A percentile compares a stretch with the other conserved stretches of the same genome.
These are phyloP conservation scores for Trichoderma brevicompactum DNA, from an alignment of 2,329 filamentous ascomycete genomes.

Conservation along the genomic window DNA sequence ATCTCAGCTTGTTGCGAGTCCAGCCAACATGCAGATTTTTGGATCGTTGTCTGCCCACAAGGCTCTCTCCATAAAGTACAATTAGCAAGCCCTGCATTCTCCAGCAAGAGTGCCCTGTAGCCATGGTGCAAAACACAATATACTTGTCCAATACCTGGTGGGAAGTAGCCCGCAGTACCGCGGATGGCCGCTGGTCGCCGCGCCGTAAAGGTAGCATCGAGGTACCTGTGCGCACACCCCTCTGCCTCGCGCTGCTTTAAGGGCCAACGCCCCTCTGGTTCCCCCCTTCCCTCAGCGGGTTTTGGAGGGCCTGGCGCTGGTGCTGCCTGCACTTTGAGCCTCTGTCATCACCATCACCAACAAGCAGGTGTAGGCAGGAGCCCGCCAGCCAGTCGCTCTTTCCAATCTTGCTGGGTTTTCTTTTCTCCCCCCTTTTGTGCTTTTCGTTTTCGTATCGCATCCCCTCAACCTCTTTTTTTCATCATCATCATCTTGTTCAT, in stretches of 20 bases:
- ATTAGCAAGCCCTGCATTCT: neutral
- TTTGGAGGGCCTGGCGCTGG: conserved; percentile 7
- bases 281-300: conserved; percentile 18
- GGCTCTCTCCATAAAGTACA: neutral
- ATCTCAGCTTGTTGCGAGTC: neutral
- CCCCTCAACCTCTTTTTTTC: neutral
- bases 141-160: conserved; percentile 1
- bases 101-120: neutral
- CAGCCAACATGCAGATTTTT: too few species aligned
- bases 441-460: neutral
- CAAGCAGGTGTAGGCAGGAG: conserved; percentile 20
- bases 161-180: neutral
- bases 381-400: conserved; percentile 12
- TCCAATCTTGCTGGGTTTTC: conserved; percentile 3
- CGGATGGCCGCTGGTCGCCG: neutral
- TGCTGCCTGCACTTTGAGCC: conserved; percentile 26
- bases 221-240: conserved; percentile 20
- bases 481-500: too few species aligned
- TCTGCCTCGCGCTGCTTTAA: conserved; percentile 26
- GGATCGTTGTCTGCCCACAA: neutral
- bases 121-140: neutral
- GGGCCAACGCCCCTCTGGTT: conserved; percentile 18
- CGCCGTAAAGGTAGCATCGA: conserved; percentile 20
- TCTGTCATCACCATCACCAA: conserved; percentile 27
- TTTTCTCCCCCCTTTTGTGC: neutral